A percentile compares a stretch with the other conserved stretches of the same genome.
Evolutionary conservation across 371 early-diverging fungal species (phyloP).

Genomic region (Syncephalastrum sp.): DNA sequence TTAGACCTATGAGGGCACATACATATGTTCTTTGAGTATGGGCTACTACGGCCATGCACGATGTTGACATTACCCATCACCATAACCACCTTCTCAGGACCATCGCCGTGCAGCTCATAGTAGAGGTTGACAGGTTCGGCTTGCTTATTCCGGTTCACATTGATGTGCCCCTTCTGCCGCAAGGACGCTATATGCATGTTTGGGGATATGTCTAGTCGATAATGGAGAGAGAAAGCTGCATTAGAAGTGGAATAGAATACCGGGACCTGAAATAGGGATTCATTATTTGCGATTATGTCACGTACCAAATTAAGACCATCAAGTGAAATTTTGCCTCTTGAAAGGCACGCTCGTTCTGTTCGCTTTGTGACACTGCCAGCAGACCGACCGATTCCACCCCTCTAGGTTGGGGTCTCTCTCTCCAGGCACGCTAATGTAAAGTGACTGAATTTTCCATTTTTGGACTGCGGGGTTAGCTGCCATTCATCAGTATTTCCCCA

Average conservation of each 20-base stretch:
- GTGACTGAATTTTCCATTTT: no score
- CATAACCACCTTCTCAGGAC: constrained; percentile 58
- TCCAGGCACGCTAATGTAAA: no score
- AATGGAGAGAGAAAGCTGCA: not conserved
- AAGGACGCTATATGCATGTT: constrained; percentile 7
- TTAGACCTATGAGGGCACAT: constrained; percentile 32
- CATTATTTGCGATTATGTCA: no score
- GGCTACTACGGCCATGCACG: not conserved
- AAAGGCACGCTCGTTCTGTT: not conserved
- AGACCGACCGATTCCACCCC: not conserved
- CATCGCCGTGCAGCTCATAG: constrained; percentile 74
- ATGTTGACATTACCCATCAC: constrained; percentile 53
- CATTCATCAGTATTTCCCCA: not conserved
- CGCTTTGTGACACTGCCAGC: not conserved
- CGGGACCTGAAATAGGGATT: not conserved
- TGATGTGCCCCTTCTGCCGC: constrained; percentile 25
- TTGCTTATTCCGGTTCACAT: constrained; percentile 23
- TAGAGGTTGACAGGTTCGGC: constrained; percentile 41
- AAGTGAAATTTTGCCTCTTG: not conserved
- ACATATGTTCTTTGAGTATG: not conserved
- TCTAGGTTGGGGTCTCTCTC: no score
- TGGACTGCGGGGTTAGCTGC: no score
- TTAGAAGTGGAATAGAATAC: not conserved
- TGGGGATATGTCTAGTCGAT: not conserved
- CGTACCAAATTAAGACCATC: no score